phyloP scores from a whole-genome alignment of 352 stramenopile species.

The Pythium brachiatum region DNA sequence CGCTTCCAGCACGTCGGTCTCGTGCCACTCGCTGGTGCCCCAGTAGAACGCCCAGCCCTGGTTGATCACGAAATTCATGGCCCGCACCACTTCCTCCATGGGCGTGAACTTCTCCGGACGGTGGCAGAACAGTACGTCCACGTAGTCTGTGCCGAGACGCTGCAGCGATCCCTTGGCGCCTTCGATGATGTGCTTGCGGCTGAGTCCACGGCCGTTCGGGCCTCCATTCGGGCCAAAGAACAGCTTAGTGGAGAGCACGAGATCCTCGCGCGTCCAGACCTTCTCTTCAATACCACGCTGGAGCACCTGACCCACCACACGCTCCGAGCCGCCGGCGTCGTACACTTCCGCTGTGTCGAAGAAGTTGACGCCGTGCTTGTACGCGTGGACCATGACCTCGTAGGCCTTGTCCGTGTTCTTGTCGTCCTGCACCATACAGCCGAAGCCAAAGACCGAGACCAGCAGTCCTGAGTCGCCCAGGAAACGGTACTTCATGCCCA shows the following conservation, averaged over 20 bases:
- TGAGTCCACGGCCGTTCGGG: constrained; percentile 35
- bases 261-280: constrained; percentile 39
- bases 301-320: constrained; percentile 34
- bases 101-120: constrained; percentile 31
- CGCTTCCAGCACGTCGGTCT: constrained; percentile 47
- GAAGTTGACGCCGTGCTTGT: constrained; percentile 48
- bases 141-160: constrained; percentile 40
- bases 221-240: constrained; percentile 29
- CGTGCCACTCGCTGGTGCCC: too few species aligned
- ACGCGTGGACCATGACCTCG: constrained; percentile 13
- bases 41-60: too few species aligned
- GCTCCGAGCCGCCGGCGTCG: constrained; percentile 30
- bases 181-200: too few species aligned
- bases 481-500: constrained; percentile 31
- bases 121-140: constrained; percentile 46
- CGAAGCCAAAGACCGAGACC: constrained; percentile 21
- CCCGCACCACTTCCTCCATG: constrained; percentile 46
- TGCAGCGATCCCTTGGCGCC: constrained; percentile 44
- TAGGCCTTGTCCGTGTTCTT: constrained; percentile 7
- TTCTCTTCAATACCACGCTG: constrained; percentile 26
- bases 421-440: constrained; percentile 10
- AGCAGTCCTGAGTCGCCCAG: constrained; percentile 28
- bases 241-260: constrained; percentile 69
- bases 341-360: constrained; percentile 56
- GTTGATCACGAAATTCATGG: too few species aligned